Base-by-base conservation (phyloP, 371 early-diverging fungal genomes). In the Mortierella sp. region DNA sequence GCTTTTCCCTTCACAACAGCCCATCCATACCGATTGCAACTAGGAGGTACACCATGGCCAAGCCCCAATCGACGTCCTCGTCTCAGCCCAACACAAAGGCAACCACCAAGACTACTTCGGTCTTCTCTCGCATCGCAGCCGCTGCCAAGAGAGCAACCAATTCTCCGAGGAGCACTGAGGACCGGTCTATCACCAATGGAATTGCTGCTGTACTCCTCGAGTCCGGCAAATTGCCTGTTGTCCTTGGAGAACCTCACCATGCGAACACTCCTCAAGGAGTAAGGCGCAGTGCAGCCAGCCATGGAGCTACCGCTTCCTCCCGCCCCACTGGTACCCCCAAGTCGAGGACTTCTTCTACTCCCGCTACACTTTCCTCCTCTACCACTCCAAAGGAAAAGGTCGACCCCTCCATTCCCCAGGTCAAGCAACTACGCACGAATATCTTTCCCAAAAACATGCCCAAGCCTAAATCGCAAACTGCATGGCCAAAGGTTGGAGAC, bases 391-490 rank as follows among this genome's bases (percentile, higher is more conserved):
- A 48, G 10, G 48, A 53, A 4, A 53, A 53, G 29, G 29, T 26
- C 26, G n/a, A 26, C 22, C 10, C 34, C 61, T 2, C 37, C 61
- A 22, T 9, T 37, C 61, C 37, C 22, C 34, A 61, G 61, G 61
- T 22, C 61, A 37, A 0, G 9, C 61, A 37, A 22, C 41, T 68
- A 39, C 47, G 45, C 11, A 39, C 34, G n/a, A 24, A 52, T 19
- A 68, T 68, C 37, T 68, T 68, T 40, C 31, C 52, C 34, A 39
- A 24, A 52, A 68, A 68, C 26, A 11, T 39, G 0, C n/a, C 39
- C 22, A 50, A 50, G 52, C 47, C 50, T 2, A 50, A 14, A 7
- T 5, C 37, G 34, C 61, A n/a, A 6, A 37, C 22, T 14, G 6
- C 34, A 61, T 61, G 61, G 34, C 70, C 70, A 55, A 44, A 61